Evolutionary conservation across 2,329 filamentous ascomycete genomes (phyloP).

Genomic region (Lecanicillium sp.): DNA sequence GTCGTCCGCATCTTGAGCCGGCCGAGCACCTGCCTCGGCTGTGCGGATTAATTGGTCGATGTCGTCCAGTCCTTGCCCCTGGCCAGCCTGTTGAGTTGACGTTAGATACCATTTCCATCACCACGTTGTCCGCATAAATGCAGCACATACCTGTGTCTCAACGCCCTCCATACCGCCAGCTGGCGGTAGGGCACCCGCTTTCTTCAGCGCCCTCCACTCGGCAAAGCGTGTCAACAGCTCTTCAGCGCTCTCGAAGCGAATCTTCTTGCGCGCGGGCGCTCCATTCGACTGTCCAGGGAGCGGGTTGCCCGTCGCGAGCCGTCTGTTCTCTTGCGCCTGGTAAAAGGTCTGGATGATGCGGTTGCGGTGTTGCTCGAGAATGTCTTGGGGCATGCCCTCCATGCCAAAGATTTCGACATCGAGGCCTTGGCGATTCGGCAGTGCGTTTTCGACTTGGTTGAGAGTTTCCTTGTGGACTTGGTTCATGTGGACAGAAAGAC

Average conservation of each 20-base stretch:
- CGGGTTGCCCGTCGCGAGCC: slow-evolving; percentile 76
- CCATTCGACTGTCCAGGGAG: slow-evolving; percentile 51
- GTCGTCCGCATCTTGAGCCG: slow-evolving; percentile 39
- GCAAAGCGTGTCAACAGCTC: slow-evolving; percentile 76
- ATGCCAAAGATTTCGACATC: slow-evolving; percentile 97
- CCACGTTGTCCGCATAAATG: too few species aligned
- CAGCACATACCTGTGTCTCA: too few species aligned
- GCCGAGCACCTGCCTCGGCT: slow-evolving; percentile 44
- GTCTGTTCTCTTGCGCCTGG: slow-evolving; percentile 74
- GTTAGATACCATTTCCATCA: too few species aligned
- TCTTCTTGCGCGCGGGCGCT: slow-evolving; percentile 62
- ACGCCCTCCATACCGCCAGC: slow-evolving; percentile 16
- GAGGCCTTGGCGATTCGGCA: slow-evolving; percentile 75
- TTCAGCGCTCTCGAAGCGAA: slow-evolving; percentile 65
- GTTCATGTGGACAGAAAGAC: slow-evolving; percentile 93
- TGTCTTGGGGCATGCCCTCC: slow-evolving; percentile 88
- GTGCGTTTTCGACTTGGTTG: slow-evolving; percentile 81
- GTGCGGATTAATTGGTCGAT: slow-evolving; percentile 59
- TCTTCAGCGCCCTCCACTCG: slow-evolving; percentile 64
- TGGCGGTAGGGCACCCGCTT: slow-evolving; percentile 43
- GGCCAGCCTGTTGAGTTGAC: too few species aligned
- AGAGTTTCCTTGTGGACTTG: slow-evolving; percentile 96
- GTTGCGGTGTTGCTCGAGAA: slow-evolving; percentile 76
- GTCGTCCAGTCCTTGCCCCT: slow-evolving; percentile 51
- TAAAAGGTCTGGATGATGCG: slow-evolving; percentile 81